Evolutionary conservation across 805 yeast genomes (phyloP).

Genomic region (Zygosaccharomyces gambellarensis): DNA sequence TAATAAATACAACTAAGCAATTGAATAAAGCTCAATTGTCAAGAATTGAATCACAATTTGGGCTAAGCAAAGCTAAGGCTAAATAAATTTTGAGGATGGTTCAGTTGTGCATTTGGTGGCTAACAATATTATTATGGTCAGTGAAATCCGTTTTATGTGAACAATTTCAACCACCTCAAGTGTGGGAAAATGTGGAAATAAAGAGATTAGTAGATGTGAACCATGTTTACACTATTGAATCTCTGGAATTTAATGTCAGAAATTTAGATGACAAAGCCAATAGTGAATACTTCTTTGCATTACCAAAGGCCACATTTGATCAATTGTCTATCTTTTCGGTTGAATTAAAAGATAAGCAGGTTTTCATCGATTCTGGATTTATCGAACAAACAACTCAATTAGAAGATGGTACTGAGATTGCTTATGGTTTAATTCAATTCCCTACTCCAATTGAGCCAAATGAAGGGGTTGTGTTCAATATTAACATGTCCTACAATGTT

Average conservation of each 20-base stretch:
- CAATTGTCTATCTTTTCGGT: slow-evolving; percentile 46
- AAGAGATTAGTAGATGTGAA: slow-evolving; percentile 58
- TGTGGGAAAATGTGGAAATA: slow-evolving; percentile 53
- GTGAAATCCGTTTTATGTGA: slow-evolving; percentile 8
- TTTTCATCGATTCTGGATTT: slow-evolving; percentile 27
- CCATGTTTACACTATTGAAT: slow-evolving; percentile 62
- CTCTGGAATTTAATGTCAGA: slow-evolving; percentile 47
- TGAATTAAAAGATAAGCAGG: slow-evolving; percentile 27
- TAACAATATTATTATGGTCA: slow-evolving; percentile 6
- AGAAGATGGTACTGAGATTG: slow-evolving; percentile 28
- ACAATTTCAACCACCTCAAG: slow-evolving; percentile 16
- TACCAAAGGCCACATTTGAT: slow-evolving; percentile 45
- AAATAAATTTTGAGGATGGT: slow-evolving; percentile 3
- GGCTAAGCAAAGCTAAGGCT: background rate
- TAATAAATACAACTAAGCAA: background rate
- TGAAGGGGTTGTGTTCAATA: slow-evolving; percentile 43
- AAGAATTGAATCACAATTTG: background rate
- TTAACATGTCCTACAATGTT: slow-evolving; percentile 47
- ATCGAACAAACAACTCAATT: slow-evolving; percentile 20
- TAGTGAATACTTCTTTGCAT: slow-evolving; percentile 50
- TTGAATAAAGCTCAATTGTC: background rate
- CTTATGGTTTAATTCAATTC: slow-evolving; percentile 47
- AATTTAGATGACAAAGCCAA: slow-evolving; percentile 56
- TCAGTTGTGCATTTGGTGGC: slow-evolving; percentile 11
- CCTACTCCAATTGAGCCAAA: slow-evolving; percentile 68